Evolutionary conservation across 805 yeast genomes (phyloP), one percentile per base, ranked within the genome.

Genomic region (Hyphopichia homilentoma): DNA sequence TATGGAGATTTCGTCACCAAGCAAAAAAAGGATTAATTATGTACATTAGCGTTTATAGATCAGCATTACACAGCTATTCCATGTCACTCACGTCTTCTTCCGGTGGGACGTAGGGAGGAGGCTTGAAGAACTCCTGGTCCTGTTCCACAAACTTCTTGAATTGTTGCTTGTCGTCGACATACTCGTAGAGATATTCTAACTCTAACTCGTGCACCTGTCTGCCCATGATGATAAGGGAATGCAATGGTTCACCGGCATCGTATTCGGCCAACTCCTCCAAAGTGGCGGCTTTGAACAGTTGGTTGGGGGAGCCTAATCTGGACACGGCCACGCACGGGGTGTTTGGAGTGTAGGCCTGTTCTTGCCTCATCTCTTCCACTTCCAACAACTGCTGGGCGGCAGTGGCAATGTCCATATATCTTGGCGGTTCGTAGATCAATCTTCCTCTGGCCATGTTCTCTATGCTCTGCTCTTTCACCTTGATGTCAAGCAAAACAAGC

Each of bases 241-340:
- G 98, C 46, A 90, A 67, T 18, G 98, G 98, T 50, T 80, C 95
- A 27, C 98, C 98, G 8, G 94, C 77, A 43, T 89, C 97, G 51
- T 85, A 88, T 30, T 77, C 75, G 6, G 85, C 73, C 54, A 90
- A 65, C 48, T 90, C 85, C 42, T 73, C 58, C 39, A 90, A 71
- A 12, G 96, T 83, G 4, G 82, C 97, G 6, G 96, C 90, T 49
- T 82, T 80, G 64, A 90, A 84, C 6, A 61, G 55, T 62, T 90
- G 98, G 4, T 68, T 57, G 15, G 94, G 90, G 6, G 96, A 77
- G 2, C 98, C 98, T 24, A 90, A 61, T 53, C 98, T 77, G 14
- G 96, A 85, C 17, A 90, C 81, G 1, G 97, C 95, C 21, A 90
- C 88, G 51, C 95, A 90, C 12, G 97, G 97, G 1, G 97, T 89